Evolutionary conservation across 2,329 filamentous ascomycete species (phyloP).

Genomic region (Catunica adiposa): DNA sequence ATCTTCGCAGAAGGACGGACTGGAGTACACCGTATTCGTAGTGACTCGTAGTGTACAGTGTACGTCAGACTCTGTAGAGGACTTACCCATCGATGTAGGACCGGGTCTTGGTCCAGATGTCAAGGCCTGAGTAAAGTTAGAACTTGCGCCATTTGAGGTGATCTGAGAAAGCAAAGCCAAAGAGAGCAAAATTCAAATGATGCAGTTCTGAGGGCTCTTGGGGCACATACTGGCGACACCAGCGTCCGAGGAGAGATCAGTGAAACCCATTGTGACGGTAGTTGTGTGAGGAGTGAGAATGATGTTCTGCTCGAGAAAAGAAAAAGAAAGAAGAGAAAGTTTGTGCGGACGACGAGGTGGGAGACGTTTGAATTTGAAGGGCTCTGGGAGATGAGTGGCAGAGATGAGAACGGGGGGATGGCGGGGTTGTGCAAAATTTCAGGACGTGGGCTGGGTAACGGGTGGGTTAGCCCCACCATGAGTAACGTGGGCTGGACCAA

Average conservation of each 20-base stretch:
- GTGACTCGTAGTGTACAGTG: background rate
- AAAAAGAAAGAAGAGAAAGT: conserved; percentile 17
- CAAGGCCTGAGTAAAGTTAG: conserved; percentile 36
- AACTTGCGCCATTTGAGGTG: conserved; percentile 14
- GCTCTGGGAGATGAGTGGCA: conserved; percentile 13
- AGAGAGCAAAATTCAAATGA: conserved; percentile 14
- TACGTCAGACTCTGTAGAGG: background rate
- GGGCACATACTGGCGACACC: conserved; percentile 33
- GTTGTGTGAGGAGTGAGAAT: conserved; percentile 17
- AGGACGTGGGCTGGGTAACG: conserved; percentile 12
- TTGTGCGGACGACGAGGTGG: conserved; percentile 16
- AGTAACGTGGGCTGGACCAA: conserved; percentile 2
- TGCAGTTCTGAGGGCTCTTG: conserved; percentile 16
- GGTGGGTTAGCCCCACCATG: conserved; percentile 12
- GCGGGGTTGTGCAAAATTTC: conserved; percentile 22
- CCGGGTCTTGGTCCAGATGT: conserved; percentile 57
- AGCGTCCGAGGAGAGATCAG: conserved; percentile 49
- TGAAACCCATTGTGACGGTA: conserved; percentile 47
- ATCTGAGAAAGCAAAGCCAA: conserved; percentile 11
- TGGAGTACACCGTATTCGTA: background rate
- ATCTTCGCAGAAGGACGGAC: background rate
- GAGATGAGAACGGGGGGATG: conserved; percentile 16
- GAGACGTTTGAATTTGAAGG: conserved; percentile 17
- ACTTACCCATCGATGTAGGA: conserved; percentile 76
- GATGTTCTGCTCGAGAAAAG: conserved; percentile 15